Evolutionary conservation across 1,284 basidiomycete genomes (phyloP).

Genomic region (Cryptococcus sp.): DNA sequence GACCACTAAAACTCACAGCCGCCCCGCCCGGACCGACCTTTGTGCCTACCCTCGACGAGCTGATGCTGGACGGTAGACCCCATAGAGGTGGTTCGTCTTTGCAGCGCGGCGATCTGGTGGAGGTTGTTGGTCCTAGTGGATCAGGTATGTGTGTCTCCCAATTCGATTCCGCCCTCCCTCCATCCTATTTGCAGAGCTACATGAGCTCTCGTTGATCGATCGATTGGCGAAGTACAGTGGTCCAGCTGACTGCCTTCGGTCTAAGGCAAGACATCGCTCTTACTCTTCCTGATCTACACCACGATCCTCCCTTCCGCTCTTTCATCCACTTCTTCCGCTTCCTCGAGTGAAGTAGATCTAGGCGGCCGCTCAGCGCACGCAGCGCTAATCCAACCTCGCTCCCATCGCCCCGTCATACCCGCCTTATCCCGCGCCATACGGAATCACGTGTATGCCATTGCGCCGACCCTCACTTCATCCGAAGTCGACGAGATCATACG

Average conservation of each 20-base stretch:
- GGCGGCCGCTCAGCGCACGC: conserved; percentile 38
- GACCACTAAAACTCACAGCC: conserved; percentile 22
- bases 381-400: conserved; percentile 31
- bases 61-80: conserved; percentile 31
- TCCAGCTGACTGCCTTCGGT: background rate
- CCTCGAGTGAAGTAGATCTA: conserved; percentile 22
- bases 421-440: conserved; percentile 26
- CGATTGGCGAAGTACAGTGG: no score
- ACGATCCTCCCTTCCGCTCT: conserved; percentile 38
- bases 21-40: conserved; percentile 49
- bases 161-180: background rate
- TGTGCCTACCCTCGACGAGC: conserved; percentile 41
- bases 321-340: no score
- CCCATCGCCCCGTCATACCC: conserved; percentile 26
- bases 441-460: conserved; percentile 26
- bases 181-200: background rate
- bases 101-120: conserved; percentile 50
- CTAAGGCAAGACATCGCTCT: conserved; percentile 37
- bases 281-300: conserved; percentile 37
- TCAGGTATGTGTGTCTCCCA: conserved; percentile 38
- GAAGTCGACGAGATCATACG: conserved; percentile 18
- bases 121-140: conserved; percentile 47
- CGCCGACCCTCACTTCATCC: background rate
- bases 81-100: conserved; percentile 39
- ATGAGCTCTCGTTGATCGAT: no score